Conservation (phyloP, 1,284 basidiomycete species). For the Sanghuangporus baumii region DNA sequence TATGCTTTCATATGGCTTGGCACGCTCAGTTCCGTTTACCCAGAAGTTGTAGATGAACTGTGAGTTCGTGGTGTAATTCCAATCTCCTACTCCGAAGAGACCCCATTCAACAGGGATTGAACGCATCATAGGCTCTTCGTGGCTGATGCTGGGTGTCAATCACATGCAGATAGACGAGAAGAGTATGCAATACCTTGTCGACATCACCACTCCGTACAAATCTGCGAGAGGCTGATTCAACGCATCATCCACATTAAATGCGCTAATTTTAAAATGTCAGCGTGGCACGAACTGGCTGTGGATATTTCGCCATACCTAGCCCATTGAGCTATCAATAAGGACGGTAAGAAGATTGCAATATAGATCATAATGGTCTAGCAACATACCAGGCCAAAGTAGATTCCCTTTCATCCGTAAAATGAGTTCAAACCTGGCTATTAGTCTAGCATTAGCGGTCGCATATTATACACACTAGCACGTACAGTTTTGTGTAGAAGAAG, state of each 20-base stretch:
- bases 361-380: background rate
- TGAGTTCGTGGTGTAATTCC: constrained; percentile 54
- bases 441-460: background rate
- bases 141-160: constrained; percentile 30
- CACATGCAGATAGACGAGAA: background rate
- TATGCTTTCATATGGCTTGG: constrained; percentile 51
- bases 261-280: constrained; percentile 33
- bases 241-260: constrained; percentile 64
- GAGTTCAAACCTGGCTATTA: constrained; percentile 48
- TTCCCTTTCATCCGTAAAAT: constrained; percentile 65
- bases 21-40: constrained; percentile 51
- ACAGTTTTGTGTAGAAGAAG: constrained; percentile 55
- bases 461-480: background rate
- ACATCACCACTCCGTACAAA: constrained; percentile 66
- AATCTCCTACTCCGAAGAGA: constrained; percentile 47
- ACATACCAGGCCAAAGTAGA: constrained; percentile 58
- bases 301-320: background rate
- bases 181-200: constrained; percentile 38
- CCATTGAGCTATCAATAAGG: background rate
- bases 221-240: constrained; percentile 62
- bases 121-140: constrained; percentile 64
- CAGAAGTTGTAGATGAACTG: constrained; percentile 54
- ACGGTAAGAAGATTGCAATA: background rate
- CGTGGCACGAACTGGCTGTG: background rate
- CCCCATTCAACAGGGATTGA: constrained; percentile 57